Evolutionary conservation across 768 basidiomycete genomes (phyloP), one percentile per base, ranked within the genome.

Genomic region (Termitomyces sp.): DNA sequence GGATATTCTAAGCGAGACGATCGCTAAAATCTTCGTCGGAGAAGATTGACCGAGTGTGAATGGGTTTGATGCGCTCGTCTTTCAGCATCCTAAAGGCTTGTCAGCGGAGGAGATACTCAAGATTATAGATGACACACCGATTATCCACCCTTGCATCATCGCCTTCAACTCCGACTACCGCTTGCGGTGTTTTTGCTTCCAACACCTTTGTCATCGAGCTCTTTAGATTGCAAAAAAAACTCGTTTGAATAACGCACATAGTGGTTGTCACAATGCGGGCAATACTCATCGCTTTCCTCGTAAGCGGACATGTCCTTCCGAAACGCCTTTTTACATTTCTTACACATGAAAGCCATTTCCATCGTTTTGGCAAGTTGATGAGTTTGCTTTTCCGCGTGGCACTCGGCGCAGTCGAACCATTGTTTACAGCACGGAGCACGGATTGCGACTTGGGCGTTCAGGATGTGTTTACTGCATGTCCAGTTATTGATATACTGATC

Each of bases 231-330:
- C 22, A n/a, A 28, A 10, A 10, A 22, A 26, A 14, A 38, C 35
- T 22, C 5, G 40, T 22, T n/a, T 12, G 40, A 8, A 30, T n/a
- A 38, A 77, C 90, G 65, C 68, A 96, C 97, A 70, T 95, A 99
- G 69, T 95, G 95, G 69, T 98, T 98, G 73, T 98, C 97, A 68
- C 97, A 98, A 72, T 97, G 90, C 0, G 96, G 97, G 69, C 97
- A 98, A 69, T 87, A 98, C 72, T 99, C 97, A 69, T 98, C 95
- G 67, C 93, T 94, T 70, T 99, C 96, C 65, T 98, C 96, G 66
- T 92, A 98, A 7, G 71, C 73, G 0, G 78, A 62, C 93, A 98
- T 94, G 72, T 98, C 94, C 75, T 99, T 98, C 62, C 95, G 76
- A 69, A 99, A 98, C 4, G 93, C 94, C 75, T 96, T 97, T 72